Conservation (phyloP, 2,329 filamentous ascomycete species). For the Fusarium hainanense region DNA sequence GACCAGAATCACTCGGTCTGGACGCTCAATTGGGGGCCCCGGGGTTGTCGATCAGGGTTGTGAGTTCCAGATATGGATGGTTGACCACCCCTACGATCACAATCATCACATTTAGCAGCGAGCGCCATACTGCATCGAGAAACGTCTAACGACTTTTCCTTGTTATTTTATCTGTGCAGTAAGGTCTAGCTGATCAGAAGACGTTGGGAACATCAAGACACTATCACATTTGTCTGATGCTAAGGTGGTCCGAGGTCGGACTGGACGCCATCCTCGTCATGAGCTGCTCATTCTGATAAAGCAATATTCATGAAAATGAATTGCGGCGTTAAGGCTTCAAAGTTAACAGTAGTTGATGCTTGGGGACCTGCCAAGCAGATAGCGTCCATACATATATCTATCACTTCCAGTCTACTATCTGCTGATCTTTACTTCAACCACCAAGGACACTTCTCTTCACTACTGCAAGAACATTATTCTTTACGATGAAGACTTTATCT, state of each 20-base stretch:
- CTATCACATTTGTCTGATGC: not conserved
- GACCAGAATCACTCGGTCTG: not conserved
- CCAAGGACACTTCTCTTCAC: not conserved
- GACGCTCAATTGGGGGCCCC: not conserved
- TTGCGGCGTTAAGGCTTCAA: not conserved
- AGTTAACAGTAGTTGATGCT: no score
- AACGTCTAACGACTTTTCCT: not conserved
- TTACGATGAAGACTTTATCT: constrained; percentile 13
- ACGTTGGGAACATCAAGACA: not conserved
- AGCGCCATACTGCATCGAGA: not conserved
- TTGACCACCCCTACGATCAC: not conserved
- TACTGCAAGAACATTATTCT: not conserved
- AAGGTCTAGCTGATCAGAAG: not conserved
- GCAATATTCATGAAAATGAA: not conserved
- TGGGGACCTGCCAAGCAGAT: not conserved
- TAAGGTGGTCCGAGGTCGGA: not conserved
- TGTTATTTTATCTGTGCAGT: not conserved
- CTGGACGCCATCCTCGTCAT: constrained; percentile 1
- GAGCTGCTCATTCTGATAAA: not conserved
- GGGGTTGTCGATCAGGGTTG: not conserved
- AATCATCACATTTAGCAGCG: not conserved
- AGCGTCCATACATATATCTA: constrained; percentile 6
- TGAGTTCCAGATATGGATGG: not conserved
- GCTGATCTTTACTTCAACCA: not conserved
- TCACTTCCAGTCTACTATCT: not conserved